Percentiles rank a stretch among this genome's conserved stretches.
phyloP scores from a whole-genome alignment of 2,329 filamentous ascomycete species.

The Monosporascus sp. region DNA sequence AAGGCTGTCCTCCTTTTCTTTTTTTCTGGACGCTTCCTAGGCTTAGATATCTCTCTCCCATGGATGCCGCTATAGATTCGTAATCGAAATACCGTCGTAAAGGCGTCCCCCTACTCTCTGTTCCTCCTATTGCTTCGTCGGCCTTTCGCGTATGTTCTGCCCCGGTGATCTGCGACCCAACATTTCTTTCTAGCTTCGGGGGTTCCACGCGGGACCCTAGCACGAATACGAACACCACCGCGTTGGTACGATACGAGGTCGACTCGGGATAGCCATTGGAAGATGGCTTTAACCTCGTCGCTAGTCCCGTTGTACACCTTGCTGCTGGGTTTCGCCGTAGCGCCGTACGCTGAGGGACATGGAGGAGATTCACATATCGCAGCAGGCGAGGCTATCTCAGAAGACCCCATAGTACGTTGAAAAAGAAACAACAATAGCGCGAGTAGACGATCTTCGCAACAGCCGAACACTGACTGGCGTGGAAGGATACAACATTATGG shows the following conservation, averaged over 20 bases:
- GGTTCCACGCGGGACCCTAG: constrained; percentile 9
- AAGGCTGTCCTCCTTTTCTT: no score
- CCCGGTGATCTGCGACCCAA: no score
- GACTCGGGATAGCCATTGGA: neutral
- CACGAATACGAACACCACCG: constrained; percentile 4
- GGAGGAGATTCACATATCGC: constrained; percentile 55
- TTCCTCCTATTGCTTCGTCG: no score
- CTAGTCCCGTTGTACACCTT: constrained; percentile 11
- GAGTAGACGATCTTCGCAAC: constrained; percentile 3
- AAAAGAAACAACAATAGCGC: neutral
- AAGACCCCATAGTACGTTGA: constrained; percentile 63
- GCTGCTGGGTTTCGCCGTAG: constrained; percentile 14
- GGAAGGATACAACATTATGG: constrained; percentile 80
- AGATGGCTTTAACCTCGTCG: constrained; percentile 10
- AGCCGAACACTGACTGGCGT: constrained; percentile 27
- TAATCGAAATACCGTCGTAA: no score
- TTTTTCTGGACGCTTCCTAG: no score
- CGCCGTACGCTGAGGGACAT: constrained; percentile 34
- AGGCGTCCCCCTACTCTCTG: no score
- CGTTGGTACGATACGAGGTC: neutral
- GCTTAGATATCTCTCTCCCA: no score
- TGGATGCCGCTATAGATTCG: no score
- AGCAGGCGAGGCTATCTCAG: constrained; percentile 64
- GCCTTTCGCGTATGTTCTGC: no score
- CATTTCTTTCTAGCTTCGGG: constrained; percentile 1